Evolutionary conservation across 805 yeast genomes (phyloP), one percentile per base, ranked within the genome.

Genomic region (Metschnikowia bowlesiae): DNA sequence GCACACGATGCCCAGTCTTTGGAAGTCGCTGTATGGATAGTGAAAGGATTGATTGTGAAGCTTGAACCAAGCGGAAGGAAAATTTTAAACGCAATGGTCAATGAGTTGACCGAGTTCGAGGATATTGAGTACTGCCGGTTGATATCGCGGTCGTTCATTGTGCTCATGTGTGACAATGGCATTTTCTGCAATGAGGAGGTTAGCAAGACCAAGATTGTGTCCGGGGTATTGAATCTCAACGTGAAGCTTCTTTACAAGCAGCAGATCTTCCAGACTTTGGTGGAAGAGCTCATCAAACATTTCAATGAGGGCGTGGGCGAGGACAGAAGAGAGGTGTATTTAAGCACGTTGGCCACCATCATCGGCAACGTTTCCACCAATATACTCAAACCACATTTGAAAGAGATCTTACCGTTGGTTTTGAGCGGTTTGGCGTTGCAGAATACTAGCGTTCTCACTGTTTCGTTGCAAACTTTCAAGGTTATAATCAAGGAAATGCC

Each of bases 241-340:
- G 78, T 85, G 16, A 79, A 87, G 51, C 65, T 79, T 41, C 73
- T 94, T 26, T 89, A 86, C 74, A 89, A 89, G 62, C 99, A 94
- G 62, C 83, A 83, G 55, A 75, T 88, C 28, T 89, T 89, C 62
- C 80, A 81, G 52, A 68, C 74, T 8, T 69, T 82, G 1, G 73
- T 89, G 6, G 86, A 87, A 0, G 65, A 63, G 31, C 63, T 89
- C 32, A 79, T 85, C 7, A 62, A 66, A 0, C 76, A 75, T 3
- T 83, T 78, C 62, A 66, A 42, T 10, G 40, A 47, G 8, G 35
- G 45, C 11, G 45, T 57, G 6, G 55, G 59, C 9, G 59, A 56
- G 1, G 44, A 52, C 3, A 53, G 56, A 14, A 78, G 78, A 53
- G 78, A 81, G 44, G 76, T 80, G 44, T 82, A 81, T 56, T 68